Base-by-base conservation (phyloP, 768 basidiomycete genomes). In the Phaeotremella skinneri region DNA sequence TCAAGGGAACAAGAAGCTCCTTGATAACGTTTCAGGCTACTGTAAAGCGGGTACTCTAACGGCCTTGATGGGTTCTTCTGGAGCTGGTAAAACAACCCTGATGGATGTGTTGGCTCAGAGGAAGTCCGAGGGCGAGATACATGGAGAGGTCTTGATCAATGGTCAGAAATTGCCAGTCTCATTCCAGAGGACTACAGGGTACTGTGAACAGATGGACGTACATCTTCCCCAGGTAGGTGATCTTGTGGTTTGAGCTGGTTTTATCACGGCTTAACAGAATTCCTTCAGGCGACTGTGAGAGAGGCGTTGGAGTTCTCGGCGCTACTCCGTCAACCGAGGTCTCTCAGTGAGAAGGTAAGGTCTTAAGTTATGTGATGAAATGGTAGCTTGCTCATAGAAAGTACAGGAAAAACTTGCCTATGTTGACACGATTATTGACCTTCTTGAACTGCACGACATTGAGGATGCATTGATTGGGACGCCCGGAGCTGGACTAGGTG, bases 31-130 rank as follows among this genome's bases (percentile, higher is more conserved):
- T 13, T 87, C 85, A 27, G 90, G 90, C 0, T 91, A 82, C 73
- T 89, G 90, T 20, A 84, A 83, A 9, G 91, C 90, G 0, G 90
- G 91, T 3, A 90, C 85, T 74, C 84, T 45, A 61, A 91, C 90
- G 0, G 91, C 90, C 0, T 81, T 93, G 9, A 90, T 93, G 89
- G 90, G 90, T 2, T 64, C 69, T 5, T 73, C 72, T 16, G 76
- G 76, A 32, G 72, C 72, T 2, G 70, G 70, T 11, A 72, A 74
- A 48, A 71, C 73, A 0, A 75, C 73, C 4, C 48, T 75, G 14
- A 60, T 75, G 62, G 68, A 72, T 47, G 73, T 72, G 4, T 55
- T 75, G 25, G 68, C 73, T 16, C 58, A 55, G 21, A 50, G 69
- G 45, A 70, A 70, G 55, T 60, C 68, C 20, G 68, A 71, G 30